phyloP scores from a whole-genome alignment of 2,329 filamentous ascomycete genomes.

The Scytalidium sp. region DNA sequence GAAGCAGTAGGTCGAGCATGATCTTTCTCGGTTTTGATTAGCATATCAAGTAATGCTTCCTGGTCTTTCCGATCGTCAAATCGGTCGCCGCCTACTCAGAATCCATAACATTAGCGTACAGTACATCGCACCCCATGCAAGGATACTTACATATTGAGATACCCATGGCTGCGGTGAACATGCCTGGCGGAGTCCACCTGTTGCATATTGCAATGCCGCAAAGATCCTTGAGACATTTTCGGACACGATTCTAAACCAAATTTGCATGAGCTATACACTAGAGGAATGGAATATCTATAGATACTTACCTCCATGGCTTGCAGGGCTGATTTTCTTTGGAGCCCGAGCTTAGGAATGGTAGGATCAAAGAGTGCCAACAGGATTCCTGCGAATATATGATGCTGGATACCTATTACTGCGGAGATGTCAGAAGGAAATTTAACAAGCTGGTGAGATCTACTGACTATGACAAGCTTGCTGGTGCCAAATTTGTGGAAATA shows the following conservation, averaged over 20 bases:
- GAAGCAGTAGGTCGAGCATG: constrained; percentile 50
- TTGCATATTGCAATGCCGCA: constrained; percentile 60
- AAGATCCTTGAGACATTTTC: constrained; percentile 46
- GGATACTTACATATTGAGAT: constrained; percentile 49
- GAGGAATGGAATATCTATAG: neutral
- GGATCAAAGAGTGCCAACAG: constrained; percentile 56
- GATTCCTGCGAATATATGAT: constrained; percentile 55
- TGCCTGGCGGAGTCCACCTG: constrained; percentile 49
- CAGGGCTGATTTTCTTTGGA: constrained; percentile 33
- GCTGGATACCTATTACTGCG: constrained; percentile 55
- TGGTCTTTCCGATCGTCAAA: constrained; percentile 45
- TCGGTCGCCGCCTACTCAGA: constrained; percentile 40
- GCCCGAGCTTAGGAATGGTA: constrained; percentile 47
- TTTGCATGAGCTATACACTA: neutral
- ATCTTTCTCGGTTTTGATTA: constrained; percentile 45
- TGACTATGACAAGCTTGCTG: constrained; percentile 51
- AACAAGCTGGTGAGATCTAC: constrained; percentile 12
- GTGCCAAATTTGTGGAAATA: constrained; percentile 58
- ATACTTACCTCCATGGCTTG: constrained; percentile 37
- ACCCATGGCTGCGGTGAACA: constrained; percentile 55
- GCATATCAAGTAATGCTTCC: constrained; percentile 43
- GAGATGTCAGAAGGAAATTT: constrained; percentile 5
- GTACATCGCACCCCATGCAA: too few species aligned
- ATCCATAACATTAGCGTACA: neutral
- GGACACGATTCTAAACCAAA: constrained; percentile 37